Base-by-base conservation (phyloP, 192 early-diverging fungal species). In the Podila epicladia region DNA sequence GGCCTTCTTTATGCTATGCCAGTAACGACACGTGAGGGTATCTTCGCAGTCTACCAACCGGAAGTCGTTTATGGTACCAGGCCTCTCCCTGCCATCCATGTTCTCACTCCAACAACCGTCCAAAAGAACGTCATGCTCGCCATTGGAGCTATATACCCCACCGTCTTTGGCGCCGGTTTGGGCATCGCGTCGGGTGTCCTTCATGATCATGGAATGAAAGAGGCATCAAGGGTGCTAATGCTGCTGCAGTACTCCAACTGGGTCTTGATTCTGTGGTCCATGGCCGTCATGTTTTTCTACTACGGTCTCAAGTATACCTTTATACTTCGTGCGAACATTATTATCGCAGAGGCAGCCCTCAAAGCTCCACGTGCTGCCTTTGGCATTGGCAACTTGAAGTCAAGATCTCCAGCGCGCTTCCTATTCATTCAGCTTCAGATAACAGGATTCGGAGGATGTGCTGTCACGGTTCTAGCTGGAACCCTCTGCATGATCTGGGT, bases 231-330 rank as follows among this genome's bases (percentile, higher is more conserved):
- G 15, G 55, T 67, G 29, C 35, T 68, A 15, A 28, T 80, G 49
- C 15, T 69, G 7, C 7, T 80, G 31, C 77, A 80, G 67, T 80
- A 80, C 53, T 67, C 71, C 1, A 73, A 73, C 59, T 80, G 77
- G 77, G 71, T 73, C 55, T 33, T 80, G 60, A 80, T 80, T n/a
- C 62, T 80, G 4, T 73, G 71, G 66, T 48, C 67, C 6, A 73
- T 80, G 77, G 67, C 62, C 11, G n/a, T 58, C 5, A 58, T 73
- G 64, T 80, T 80, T 63, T 73, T 80, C 15, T 80, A 80, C 67
- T 80, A 80, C 69, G 77, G 77, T 17, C 71, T 80, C 51, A 80
- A 80, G 50, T 80, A 80, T 29, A 80, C 77, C 9, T 73, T 80
- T 35, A 80, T 80, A 49, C 67, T 80, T 20, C 77, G 71, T 11